Base-by-base conservation (phyloP, 176 grass and related monocot species). In the Tillandsia fasciculata region DNA sequence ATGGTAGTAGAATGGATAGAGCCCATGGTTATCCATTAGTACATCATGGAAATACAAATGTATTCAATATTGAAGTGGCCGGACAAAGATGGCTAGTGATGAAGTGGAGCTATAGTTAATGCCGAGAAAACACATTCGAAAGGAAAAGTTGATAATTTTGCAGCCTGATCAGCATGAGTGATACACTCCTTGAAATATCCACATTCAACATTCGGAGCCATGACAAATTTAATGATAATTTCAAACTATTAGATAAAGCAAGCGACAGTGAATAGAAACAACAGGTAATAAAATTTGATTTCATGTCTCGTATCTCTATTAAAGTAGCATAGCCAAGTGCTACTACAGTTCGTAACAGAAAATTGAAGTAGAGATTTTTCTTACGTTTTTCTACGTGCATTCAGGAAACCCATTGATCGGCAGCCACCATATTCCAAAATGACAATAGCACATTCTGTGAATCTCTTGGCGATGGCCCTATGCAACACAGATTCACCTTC, bases 391-490 rank as follows among this genome's bases (percentile, higher is more conserved):
- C 74, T 85, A 1, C 82, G 67, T 70, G 66, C 75, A 88, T 99
- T 99, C 58, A 76, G 12, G 77, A 93, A 78, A 77, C 82, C 68
- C 94, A 99, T 99, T 67, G 94, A 93, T 64, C 77, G 79, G 83
- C 94, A 99, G 70, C 94, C 94, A 81, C 94, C 94, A 84, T 99
- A 86, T 82, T 93, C 94, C 75, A 99, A 77, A 87, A 99, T 86
- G 70, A 86, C 82, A 76, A 88, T 82, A 82, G 94, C 87, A 86
- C 94, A 99, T 57, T 99, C 94, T 51, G 90, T 88, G 70, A 86
- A 99, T 86, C 85, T 90, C 70, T 84, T 93, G 63, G 84, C 50
- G 65, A 99, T 82, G 64, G 89, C 90, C 77, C 81, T 90, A 79
- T 99, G 94, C 70, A 99, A 66, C 68, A 99, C 86, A 74, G 90